Conservation (phyloP, 805 yeast genomes). For the Cephaloascus fragrans region DNA sequence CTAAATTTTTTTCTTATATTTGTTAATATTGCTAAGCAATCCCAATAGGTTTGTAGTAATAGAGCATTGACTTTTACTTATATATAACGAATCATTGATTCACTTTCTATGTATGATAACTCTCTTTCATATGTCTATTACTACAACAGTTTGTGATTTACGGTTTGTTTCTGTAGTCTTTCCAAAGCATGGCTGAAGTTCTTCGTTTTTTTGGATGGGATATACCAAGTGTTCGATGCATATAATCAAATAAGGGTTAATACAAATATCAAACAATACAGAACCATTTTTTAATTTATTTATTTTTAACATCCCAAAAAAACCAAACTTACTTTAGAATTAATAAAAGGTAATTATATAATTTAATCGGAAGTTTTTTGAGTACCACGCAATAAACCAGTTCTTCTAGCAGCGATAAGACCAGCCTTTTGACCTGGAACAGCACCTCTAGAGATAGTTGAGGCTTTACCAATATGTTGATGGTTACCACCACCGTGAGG, state of each 20-base stretch:
- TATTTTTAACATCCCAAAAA: background rate
- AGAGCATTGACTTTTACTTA: too few species aligned
- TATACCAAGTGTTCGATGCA: background rate
- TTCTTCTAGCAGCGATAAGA: conserved; percentile 99
- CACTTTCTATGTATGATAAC: too few species aligned
- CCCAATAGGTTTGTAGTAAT: too few species aligned
- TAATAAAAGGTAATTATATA: conserved; percentile 1
- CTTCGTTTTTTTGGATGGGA: too few species aligned
- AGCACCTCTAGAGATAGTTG: conserved; percentile 98
- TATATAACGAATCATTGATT: too few species aligned
- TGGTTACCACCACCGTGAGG: conserved; percentile 99
- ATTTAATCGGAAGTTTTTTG: conserved; percentile 58
- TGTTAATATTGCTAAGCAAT: too few species aligned
- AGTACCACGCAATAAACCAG: conserved; percentile 99
- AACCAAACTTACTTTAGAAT: background rate
- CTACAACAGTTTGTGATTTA: background rate
- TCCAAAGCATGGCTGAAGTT: too few species aligned
- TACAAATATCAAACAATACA: background rate
- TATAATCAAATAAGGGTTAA: too few species aligned
- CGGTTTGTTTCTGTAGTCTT: too few species aligned
- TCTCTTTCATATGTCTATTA: background rate
- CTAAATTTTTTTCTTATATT: too few species aligned
- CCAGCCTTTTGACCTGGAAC: conserved; percentile 99
- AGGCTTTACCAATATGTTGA: conserved; percentile 99
- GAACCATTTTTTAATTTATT: background rate